Evolutionary conservation across 305 asterid genomes (phyloP).

Genomic region (Fraxinus floribunda): DNA sequence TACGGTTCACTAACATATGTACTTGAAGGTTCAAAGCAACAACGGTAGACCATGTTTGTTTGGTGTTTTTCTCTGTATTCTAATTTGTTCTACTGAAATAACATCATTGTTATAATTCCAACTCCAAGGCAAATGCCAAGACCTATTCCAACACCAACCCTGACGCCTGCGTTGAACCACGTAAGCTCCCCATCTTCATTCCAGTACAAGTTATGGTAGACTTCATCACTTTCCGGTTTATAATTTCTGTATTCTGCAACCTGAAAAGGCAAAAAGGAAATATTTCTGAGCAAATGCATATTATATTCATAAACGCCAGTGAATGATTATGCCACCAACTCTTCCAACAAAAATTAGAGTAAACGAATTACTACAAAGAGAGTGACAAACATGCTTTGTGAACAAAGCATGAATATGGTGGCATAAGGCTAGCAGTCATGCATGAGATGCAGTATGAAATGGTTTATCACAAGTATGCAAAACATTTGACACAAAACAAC

Average conservation of each 20-base stretch:
- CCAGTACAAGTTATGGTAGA: slow-evolving; percentile 35
- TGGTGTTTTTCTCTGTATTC: background rate
- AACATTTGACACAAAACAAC: background rate
- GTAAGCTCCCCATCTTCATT: slow-evolving; percentile 52
- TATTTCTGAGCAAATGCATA: background rate
- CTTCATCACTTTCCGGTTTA: slow-evolving; percentile 41
- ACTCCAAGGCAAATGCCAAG: background rate
- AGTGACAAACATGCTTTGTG: background rate
- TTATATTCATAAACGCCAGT: background rate
- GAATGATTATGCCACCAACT: background rate
- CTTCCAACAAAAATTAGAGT: background rate
- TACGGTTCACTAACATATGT: background rate
- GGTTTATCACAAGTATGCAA: background rate
- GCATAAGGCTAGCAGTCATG: background rate
- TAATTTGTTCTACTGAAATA: background rate
- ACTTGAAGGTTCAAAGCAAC: background rate
- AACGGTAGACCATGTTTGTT: background rate
- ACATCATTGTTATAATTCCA: slow-evolving; percentile 21
- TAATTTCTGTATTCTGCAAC: slow-evolving; percentile 27
- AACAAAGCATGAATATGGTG: background rate
- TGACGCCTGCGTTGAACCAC: slow-evolving; percentile 32
- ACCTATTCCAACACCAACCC: no score
- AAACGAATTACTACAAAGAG: background rate
- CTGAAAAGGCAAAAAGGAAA: slow-evolving; percentile 20
- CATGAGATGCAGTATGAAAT: background rate